Percentiles rank a stretch among this genome's conserved stretches.
phyloP scores from a whole-genome alignment of 2,329 filamentous ascomycete genomes.

The Pseudocercospora musae region DNA sequence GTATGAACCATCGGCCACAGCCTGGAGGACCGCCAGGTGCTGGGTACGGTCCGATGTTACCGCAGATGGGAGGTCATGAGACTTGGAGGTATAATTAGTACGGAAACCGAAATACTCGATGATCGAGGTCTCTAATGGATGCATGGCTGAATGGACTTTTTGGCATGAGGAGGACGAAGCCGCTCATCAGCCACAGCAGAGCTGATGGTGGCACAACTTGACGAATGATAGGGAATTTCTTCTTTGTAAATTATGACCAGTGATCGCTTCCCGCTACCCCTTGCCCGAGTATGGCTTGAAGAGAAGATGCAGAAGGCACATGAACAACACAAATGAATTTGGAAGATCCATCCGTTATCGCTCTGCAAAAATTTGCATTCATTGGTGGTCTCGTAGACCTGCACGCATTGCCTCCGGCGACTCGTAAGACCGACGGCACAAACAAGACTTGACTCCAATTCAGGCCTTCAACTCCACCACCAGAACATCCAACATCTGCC shows the following conservation, averaged over 20 bases:
- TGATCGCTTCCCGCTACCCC: neutral
- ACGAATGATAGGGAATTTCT: neutral
- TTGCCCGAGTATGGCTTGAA: neutral
- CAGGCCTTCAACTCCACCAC: too few relatives aligned
- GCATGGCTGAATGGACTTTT: neutral
- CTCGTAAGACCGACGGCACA: too few relatives aligned
- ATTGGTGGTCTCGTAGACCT: too few relatives aligned
- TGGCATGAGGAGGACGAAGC: neutral
- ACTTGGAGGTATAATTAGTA: slow-evolving; percentile 28
- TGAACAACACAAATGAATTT: neutral
- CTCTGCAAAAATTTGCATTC: too few relatives aligned
- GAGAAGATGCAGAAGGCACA: neutral
- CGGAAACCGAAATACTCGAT: neutral
- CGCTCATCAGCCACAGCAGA: neutral
- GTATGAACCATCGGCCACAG: slow-evolving; percentile 9
- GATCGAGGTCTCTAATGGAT: neutral
- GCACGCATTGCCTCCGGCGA: too few relatives aligned
- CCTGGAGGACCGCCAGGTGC: slow-evolving; percentile 15
- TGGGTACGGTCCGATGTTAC: slow-evolving; percentile 29
- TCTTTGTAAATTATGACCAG: neutral
- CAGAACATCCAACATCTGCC: too few relatives aligned
- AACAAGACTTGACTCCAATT: too few relatives aligned
- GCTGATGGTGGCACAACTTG: neutral
- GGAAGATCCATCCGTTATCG: neutral
- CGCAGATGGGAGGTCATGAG: slow-evolving; percentile 31